Evolutionary conservation across 345 rosid species (phyloP).

Genomic region (Hibiscus syriacus): DNA sequence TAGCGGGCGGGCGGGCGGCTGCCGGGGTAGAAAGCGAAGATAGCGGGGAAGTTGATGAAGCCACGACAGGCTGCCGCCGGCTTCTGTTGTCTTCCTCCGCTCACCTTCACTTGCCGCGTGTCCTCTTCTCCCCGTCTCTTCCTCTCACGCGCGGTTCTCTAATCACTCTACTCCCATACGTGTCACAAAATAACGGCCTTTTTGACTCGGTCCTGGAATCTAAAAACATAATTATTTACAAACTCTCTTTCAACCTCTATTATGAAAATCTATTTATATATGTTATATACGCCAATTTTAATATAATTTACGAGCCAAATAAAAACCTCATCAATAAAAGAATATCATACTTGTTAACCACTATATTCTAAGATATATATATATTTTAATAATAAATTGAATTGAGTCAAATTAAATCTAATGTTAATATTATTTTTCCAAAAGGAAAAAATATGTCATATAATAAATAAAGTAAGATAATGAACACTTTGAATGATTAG

Average conservation of each 20-base stretch:
- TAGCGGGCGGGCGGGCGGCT: neutral
- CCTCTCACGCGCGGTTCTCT: constrained; percentile 4
- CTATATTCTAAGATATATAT: too few species aligned
- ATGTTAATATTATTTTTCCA: too few species aligned
- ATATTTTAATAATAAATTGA: too few species aligned
- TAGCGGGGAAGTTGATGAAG: constrained; percentile 4
- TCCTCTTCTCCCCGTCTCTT: neutral
- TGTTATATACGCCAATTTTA: too few species aligned
- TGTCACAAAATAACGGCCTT: neutral
- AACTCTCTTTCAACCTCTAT: neutral
- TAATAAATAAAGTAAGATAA: too few species aligned
- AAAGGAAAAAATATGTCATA: too few species aligned
- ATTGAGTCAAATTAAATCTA: too few species aligned
- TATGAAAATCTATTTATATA: too few species aligned
- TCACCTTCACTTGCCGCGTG: neutral
- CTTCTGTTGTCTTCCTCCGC: neutral
- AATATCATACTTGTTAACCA: too few species aligned
- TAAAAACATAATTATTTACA: neutral
- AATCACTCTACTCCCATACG: neutral
- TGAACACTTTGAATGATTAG: too few species aligned
- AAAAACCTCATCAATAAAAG: too few species aligned
- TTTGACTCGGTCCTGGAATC: neutral
- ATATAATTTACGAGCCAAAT: too few species aligned
- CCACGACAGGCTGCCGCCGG: constrained; percentile 8
- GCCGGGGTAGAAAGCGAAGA: neutral